These are phyloP conservation scores for Murraya paniculata DNA, from an alignment of 345 rosid genomes.

Conservation along the genomic window DNA sequence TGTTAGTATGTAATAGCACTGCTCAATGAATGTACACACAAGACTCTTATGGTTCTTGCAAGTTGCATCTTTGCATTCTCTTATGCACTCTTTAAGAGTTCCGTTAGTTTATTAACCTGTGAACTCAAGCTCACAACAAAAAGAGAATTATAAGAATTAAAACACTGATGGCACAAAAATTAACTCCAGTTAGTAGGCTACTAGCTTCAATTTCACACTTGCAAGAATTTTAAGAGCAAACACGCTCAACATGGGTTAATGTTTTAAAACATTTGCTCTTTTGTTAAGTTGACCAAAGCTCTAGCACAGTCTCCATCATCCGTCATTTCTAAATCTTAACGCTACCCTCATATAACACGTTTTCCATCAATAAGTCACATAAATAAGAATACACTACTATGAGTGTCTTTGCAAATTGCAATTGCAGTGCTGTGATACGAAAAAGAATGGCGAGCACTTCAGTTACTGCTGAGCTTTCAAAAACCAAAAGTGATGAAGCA, in stretches of 20 bases:
- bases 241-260: background rate
- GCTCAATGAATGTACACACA: slow-evolving; percentile 9
- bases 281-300: background rate
- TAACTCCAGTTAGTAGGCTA: background rate
- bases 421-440: no score
- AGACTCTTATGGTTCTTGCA: no score
- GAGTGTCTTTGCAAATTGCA: no score
- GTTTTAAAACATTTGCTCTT: background rate
- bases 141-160: background rate
- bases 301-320: background rate
- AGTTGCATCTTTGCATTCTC: background rate
- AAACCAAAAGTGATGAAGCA: no score
- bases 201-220: background rate
- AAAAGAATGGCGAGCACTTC: no score
- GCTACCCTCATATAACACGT: background rate
- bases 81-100: background rate
- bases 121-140: background rate
- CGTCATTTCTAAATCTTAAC: background rate
- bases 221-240: background rate
- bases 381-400: background rate
- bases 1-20: slow-evolving; percentile 22
- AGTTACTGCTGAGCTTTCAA: no score
- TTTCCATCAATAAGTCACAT: background rate
- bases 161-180: background rate
- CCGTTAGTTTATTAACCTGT: background rate